Base-by-base conservation (phyloP, 371 early-diverging fungal genomes). In the Apophysomyces variabilis region DNA sequence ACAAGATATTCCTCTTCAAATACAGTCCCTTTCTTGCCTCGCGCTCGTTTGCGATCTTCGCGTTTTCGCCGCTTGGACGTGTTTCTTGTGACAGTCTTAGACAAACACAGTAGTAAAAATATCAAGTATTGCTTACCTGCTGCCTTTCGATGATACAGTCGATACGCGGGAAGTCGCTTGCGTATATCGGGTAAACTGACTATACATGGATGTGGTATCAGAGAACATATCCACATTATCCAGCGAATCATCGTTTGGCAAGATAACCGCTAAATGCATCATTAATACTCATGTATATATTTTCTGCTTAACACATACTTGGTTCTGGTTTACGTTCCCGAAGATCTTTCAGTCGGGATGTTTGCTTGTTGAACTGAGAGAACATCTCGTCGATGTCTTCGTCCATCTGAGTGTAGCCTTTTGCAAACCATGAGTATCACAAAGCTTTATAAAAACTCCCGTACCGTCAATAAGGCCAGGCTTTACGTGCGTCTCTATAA, bases 171-270 rank as follows among this genome's bases (percentile, higher is more conserved):
- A 84, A 37, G 86, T 81, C 7, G 88, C 87, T 12, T 75, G 68
- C 14, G 93, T 93, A 66, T 90, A 89, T 39, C 89, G 86, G 58
- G 93, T 92, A 70, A 92, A 91, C 58, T 90, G 89, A 69, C 93
- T 94, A 47, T 90, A 91, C 93, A 95, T 93, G 12, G 95, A 93
- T 1, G 95, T 92, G 1, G 96, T 95, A 67, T 96, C 96, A 0
- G 95, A 94, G 81, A 94, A 90, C 85, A 94, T 88, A 67, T 97
- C 98, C n/a, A 95, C 86, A 67, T 93, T 90, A 66, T 95, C 95
- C 32, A 89, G 65, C 38, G 83, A 66, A 47, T 87, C 90, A 60
- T 90, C 91, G 13, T 82, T 84, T 1, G 82, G 75, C 64, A 83
- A 61, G 44, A 75, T 79, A 37, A 58, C 6, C 43, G 38, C 38